Evolutionary conservation across 164 flowering plant species (phyloP).

Genomic region (Dillenia suffruticosa): DNA sequence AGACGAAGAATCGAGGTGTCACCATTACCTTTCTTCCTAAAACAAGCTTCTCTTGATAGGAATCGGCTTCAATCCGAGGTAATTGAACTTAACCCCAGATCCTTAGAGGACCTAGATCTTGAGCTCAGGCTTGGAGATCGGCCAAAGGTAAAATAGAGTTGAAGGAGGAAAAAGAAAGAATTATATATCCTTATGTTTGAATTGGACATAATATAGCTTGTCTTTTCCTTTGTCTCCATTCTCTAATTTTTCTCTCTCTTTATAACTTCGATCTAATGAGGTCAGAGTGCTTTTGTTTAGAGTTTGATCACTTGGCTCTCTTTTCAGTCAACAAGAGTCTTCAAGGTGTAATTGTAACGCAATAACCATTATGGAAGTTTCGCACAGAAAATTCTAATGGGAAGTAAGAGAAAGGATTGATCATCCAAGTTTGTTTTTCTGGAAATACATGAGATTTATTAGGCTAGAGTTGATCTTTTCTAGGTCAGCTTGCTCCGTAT

Average conservation of each 20-base stretch:
- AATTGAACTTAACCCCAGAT: slow-evolving; percentile 21
- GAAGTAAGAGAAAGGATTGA: too few relatives aligned
- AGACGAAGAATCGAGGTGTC: slow-evolving; percentile 30
- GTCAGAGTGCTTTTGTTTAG: slow-evolving; percentile 14
- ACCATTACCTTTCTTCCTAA: slow-evolving; percentile 24
- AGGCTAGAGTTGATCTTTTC: too few relatives aligned
- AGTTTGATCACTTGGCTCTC: slow-evolving; percentile 8
- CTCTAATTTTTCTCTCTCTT: background rate
- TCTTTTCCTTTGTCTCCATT: slow-evolving; percentile 4
- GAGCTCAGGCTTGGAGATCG: slow-evolving; percentile 82
- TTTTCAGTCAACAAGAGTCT: slow-evolving; percentile 5
- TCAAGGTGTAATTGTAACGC: slow-evolving; percentile 12
- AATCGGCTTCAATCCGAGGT: slow-evolving; percentile 27
- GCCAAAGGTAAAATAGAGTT: slow-evolving; percentile 38
- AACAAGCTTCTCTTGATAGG: slow-evolving; percentile 22
- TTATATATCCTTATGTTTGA: background rate
- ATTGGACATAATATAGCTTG: slow-evolving; percentile 1
- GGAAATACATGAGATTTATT: too few relatives aligned
- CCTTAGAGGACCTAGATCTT: slow-evolving; percentile 68
- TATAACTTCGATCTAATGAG: background rate
- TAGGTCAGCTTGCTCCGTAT: too few relatives aligned
- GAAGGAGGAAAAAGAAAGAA: background rate
- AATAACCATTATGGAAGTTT: slow-evolving; percentile 10
- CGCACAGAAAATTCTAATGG: too few relatives aligned
- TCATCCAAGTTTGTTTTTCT: too few relatives aligned